Base-by-base conservation (phyloP, 2,329 filamentous ascomycete genomes). In the Ophiostoma ips region DNA sequence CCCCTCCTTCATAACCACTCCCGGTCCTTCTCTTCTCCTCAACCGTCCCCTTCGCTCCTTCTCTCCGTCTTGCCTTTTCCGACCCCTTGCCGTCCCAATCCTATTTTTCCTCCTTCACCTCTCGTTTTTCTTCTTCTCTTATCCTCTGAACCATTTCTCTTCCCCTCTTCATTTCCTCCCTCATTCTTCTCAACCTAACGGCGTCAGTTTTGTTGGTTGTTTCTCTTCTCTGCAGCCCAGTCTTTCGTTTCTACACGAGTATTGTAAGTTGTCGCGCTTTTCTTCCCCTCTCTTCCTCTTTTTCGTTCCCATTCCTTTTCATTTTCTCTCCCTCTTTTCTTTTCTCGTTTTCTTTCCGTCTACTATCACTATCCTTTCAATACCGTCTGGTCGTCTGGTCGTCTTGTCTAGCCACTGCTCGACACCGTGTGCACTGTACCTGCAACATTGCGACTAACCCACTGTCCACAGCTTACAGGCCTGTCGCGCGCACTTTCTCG, bases 1-100 rank as follows among this genome's bases (percentile, higher is more conserved):
- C 43, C 49, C 43, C 61, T 61, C 63, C 64, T 64, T 66, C 62
- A 64, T 66, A 63, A 61, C 55, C 37, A 53, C 53, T 36, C 46
- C 51, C 49, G 48, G 38, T 36, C 35, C 38, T 36, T 38, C 44
- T 24, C 33, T 30, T 18, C 21, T 43, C 30, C 35, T 49, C 48
- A 13, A 38, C 21, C 34, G 44, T 21, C 43, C 46, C 35, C 28
- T 35, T 49, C 38, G 36, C 21, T 50, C 47, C 19, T 46, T 18
- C 16, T 31, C 34, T 18, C 31, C 31, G 30, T 21, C 44, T 38
- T 40, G 34, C 19, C 45, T 45, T 33, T 46, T 16, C 18, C 19
- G 18, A 24, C 24, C 40, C 16, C 36, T 37, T 30, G 24, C 21
- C 35, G 36, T 47, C 40, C 41, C 48, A n/a, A 33, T 52, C 53